Base-by-base conservation (phyloP, 805 yeast species). In the Saccharomycopsis sp. region DNA sequence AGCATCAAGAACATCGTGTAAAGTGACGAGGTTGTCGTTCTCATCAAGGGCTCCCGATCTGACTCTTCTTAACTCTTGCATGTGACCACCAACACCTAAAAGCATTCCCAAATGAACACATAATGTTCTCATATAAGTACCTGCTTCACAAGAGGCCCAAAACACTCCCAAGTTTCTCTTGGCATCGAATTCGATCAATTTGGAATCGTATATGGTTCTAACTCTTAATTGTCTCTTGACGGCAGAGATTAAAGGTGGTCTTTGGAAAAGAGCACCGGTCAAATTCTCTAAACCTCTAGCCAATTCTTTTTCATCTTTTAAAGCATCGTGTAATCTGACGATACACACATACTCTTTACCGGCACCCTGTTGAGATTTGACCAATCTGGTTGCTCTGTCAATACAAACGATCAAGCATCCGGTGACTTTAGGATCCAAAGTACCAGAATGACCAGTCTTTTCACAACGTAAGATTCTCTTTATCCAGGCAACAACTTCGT, bases 121-220 rank as follows among this genome's bases (percentile, higher is more conserved):
- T 68, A 94, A 79, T 55, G 99, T 94, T 83, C 99, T 88, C 97
- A 94, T 94, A 78, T 94, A 94, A 62, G 99, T 94, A 77, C 99
- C 99, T 62, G 99, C 99, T 80, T 94, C 99, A 82, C 99, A 94
- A 49, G 96, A 88, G 61, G 98, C 99, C 99, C 99, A 94, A 79
- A 94, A 94, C 41, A 94, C 98, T 78, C 96, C 96, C 63, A 94
- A 81, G 68, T 94, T 93, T 75, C 98, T 87, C 77, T 94, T 92
- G 76, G 91, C 88, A 77, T 92, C 99, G 70, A 94, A 94, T 77
- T 94, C 99, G 69, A 94, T 84, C 72, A 94, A 80, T 65, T 93
- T 91, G 63, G 97, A 89, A 72, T 94, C 98, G 75, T 94, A 94
- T 71, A 94, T 92, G 64, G 97, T 94, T 77, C 99, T 85, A 63